A percentile compares a stretch with the other conserved stretches of the same genome.
These are phyloP conservation scores for Allium cepa DNA, from an alignment of 106 monocot species.

Conservation along the genomic window DNA sequence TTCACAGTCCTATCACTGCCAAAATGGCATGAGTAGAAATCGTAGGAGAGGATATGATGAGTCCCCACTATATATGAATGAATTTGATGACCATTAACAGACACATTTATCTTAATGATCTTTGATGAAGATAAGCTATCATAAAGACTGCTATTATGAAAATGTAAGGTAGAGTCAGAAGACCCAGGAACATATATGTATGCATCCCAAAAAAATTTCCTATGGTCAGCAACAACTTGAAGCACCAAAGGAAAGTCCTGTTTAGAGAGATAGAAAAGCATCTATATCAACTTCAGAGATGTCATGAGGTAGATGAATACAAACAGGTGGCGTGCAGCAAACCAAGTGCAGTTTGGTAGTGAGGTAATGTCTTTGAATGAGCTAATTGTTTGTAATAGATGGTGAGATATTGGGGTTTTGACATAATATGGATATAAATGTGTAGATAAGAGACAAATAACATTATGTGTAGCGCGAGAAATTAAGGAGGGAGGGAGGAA, in stretches of 20 bases:
- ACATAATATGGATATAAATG: slow-evolving; percentile 42
- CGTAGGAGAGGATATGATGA: slow-evolving; percentile 43
- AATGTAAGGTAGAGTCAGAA: slow-evolving; percentile 41
- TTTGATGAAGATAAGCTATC: slow-evolving; percentile 24
- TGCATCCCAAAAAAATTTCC: slow-evolving; percentile 50
- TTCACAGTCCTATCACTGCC: not conserved
- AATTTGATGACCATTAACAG: slow-evolving; percentile 22
- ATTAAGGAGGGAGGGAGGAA: slow-evolving; percentile 35
- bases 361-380: slow-evolving; percentile 30
- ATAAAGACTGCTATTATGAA: slow-evolving; percentile 51
- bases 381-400: slow-evolving; percentile 23
- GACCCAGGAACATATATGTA: slow-evolving; percentile 54
- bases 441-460: slow-evolving; percentile 54
- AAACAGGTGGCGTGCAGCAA: slow-evolving; percentile 29
- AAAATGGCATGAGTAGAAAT: slow-evolving; percentile 57
- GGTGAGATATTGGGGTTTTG: slow-evolving; percentile 29
- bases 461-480: slow-evolving; percentile 42
- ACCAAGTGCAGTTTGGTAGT: slow-evolving; percentile 33
- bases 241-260: too few relatives aligned
- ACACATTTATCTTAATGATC: slow-evolving; percentile 17
- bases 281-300: too few relatives aligned
- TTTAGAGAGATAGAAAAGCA: too few relatives aligned
- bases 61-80: slow-evolving; percentile 59
- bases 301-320: slow-evolving; percentile 9
- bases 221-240: too few relatives aligned